Evolutionary conservation across 371 early-diverging fungal species (phyloP).

Genomic region (Coemansia sp.): DNA sequence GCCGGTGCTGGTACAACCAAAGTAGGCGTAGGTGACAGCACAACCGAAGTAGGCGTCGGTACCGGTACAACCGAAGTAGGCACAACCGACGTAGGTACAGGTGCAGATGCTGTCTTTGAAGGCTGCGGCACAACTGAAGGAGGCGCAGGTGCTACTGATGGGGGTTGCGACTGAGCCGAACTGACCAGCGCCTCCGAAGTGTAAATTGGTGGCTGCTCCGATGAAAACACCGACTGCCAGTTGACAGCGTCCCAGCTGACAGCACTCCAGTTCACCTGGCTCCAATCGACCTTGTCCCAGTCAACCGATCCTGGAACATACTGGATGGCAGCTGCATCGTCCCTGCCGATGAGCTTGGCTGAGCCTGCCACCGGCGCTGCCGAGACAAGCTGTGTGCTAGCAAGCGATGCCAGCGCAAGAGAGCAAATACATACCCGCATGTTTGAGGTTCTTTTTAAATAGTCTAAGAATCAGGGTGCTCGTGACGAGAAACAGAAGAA

Average conservation of each 20-base stretch:
- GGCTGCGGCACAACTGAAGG: neutral
- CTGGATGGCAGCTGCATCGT: slow-evolving; percentile 16
- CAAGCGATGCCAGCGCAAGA: slow-evolving; percentile 17
- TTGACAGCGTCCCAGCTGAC: slow-evolving; percentile 19
- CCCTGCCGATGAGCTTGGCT: neutral
- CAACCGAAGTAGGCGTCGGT: too few relatives aligned
- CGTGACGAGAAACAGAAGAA: neutral
- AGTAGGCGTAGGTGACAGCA: neutral
- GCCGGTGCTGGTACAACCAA: neutral
- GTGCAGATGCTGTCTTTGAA: too few relatives aligned
- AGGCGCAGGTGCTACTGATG: neutral
- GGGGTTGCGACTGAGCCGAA: neutral
- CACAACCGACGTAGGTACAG: too few relatives aligned
- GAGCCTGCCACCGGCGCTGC: slow-evolving; percentile 26
- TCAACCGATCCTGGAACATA: slow-evolving; percentile 27
- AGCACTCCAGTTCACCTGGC: slow-evolving; percentile 24
- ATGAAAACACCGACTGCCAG: slow-evolving; percentile 22
- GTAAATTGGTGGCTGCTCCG: neutral
- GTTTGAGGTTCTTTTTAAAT: neutral
- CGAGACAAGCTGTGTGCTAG: slow-evolving; percentile 20
- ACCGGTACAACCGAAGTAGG: too few relatives aligned
- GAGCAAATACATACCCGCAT: slow-evolving; percentile 34
- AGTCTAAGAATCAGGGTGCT: neutral
- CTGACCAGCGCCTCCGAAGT: neutral
- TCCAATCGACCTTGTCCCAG: slow-evolving; percentile 32